Percentiles rank a stretch among this genome's conserved stretches.
These are phyloP conservation scores for Lichtheimia hyalospora DNA, from an alignment of 371 early-diverging fungal genomes.

Conservation along the genomic window DNA sequence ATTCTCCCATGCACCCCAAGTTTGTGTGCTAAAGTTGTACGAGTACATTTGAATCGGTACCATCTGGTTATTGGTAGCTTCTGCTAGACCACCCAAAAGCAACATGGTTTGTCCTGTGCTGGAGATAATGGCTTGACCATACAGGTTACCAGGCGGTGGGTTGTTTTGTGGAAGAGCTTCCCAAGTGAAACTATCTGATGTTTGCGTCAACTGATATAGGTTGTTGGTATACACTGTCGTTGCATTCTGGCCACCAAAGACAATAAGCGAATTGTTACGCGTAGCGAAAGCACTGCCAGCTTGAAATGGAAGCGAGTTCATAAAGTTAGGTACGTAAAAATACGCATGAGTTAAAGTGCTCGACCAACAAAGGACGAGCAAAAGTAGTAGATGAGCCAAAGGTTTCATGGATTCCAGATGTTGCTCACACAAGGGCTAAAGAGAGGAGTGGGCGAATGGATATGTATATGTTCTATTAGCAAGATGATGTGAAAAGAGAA, in stretches of 20 bases:
- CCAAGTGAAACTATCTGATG: constrained; percentile 17
- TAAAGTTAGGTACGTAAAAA: constrained; percentile 18
- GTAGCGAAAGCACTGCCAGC: constrained; percentile 28
- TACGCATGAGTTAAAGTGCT: constrained; percentile 13
- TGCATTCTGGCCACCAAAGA: constrained; percentile 30
- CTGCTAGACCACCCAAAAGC: constrained; percentile 18
- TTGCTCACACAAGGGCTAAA: not conserved
- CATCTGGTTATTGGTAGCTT: constrained; percentile 1
- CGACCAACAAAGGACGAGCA: constrained; percentile 5
- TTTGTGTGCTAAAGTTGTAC: constrained; percentile 13
- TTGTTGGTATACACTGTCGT: constrained; percentile 18
- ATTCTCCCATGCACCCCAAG: constrained; percentile 10
- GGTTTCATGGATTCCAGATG: not conserved
- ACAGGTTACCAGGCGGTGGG: constrained; percentile 10
- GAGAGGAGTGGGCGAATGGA: not conserved
- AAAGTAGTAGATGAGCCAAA: not conserved
- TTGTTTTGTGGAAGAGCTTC: constrained; percentile 18
- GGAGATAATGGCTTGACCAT: constrained; percentile 23
- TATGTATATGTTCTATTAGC: too few relatives aligned
- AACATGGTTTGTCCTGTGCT: constrained; percentile 11
- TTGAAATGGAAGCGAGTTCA: constrained; percentile 23
- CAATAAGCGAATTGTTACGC: constrained; percentile 22
- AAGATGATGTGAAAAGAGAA: not conserved
- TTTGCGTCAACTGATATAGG: constrained; percentile 26
- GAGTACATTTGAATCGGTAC: constrained; percentile 15